These are phyloP conservation scores for Leccinum pellstonianum DNA, from an alignment of 768 basidiomycete genomes.

Conservation along the genomic window DNA sequence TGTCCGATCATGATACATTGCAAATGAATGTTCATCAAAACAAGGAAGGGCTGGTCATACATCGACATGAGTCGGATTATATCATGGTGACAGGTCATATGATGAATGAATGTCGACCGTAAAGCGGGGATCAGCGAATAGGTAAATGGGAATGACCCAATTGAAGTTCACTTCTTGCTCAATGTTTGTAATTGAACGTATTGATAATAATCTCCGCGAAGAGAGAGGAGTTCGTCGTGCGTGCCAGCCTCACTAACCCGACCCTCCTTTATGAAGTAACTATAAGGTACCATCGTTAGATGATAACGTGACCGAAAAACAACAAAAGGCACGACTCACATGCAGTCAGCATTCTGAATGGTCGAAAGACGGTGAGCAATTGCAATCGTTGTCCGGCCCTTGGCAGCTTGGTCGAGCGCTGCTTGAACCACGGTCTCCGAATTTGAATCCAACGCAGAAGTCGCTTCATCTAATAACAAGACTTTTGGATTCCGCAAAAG, in stretches of 20 bases:
- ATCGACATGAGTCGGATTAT: too few species aligned
- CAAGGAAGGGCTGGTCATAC: too few species aligned
- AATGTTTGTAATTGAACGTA: slow-evolving; percentile 85
- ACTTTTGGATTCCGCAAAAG: slow-evolving; percentile 90
- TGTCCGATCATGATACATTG: too few species aligned
- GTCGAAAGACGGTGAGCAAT: slow-evolving; percentile 94
- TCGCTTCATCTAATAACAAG: slow-evolving; percentile 84
- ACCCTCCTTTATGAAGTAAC: slow-evolving; percentile 90
- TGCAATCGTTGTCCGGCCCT: slow-evolving; percentile 90
- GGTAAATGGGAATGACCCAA: too few species aligned
- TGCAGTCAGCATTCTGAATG: slow-evolving; percentile 89
- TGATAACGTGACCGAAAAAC: background rate
- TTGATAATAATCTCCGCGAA: slow-evolving; percentile 75
- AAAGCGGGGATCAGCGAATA: too few species aligned
- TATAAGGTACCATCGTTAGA: slow-evolving; percentile 27
- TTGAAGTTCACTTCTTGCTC: slow-evolving; percentile 36
- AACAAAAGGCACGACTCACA: slow-evolving; percentile 47
- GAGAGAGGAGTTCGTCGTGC: slow-evolving; percentile 74
- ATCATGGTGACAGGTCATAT: too few species aligned
- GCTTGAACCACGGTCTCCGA: slow-evolving; percentile 94
- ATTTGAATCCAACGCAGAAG: slow-evolving; percentile 86
- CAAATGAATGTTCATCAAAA: too few species aligned
- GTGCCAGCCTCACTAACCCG: slow-evolving; percentile 82
- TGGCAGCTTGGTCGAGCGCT: slow-evolving; percentile 89
- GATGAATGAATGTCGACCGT: too few species aligned